Conservation (phyloP, 768 basidiomycete genomes). For the Tylopilus sp. region DNA sequence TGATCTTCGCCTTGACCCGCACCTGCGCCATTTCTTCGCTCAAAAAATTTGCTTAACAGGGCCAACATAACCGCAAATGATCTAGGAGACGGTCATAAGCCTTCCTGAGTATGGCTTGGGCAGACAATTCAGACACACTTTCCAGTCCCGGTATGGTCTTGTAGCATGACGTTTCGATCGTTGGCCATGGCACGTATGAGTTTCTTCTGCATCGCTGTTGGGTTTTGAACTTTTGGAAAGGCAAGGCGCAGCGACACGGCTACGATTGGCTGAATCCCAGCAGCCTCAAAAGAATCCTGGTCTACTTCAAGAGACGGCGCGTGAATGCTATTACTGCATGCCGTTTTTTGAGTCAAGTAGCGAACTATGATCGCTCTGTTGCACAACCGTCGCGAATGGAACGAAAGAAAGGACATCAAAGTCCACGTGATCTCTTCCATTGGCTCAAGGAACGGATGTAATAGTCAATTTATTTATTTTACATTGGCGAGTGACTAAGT, state of each 20-base stretch:
- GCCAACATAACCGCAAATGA: slow-evolving; percentile 71
- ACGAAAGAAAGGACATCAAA: slow-evolving; percentile 25
- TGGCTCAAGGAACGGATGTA: not conserved
- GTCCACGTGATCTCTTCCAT: slow-evolving; percentile 17
- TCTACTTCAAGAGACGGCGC: not conserved
- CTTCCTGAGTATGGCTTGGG: not conserved
- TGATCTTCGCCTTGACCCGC: slow-evolving; percentile 16
- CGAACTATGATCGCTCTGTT: slow-evolving; percentile 21
- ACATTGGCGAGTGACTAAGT: slow-evolving; percentile 12
- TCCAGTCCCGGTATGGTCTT: slow-evolving; percentile 73
- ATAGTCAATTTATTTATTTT: not conserved
- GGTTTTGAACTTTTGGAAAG: slow-evolving; percentile 57
- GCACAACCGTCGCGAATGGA: slow-evolving; percentile 18
- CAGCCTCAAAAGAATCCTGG: slow-evolving; percentile 40
- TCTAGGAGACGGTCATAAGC: slow-evolving; percentile 34
- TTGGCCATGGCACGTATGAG: slow-evolving; percentile 60
- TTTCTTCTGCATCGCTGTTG: slow-evolving; percentile 56
- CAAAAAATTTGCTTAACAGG: slow-evolving; percentile 54
- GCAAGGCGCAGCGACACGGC: slow-evolving; percentile 49
- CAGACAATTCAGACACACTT: slow-evolving; percentile 48
- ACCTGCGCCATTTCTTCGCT: slow-evolving; percentile 17
- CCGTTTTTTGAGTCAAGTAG: slow-evolving; percentile 26
- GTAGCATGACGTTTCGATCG: slow-evolving; percentile 60
- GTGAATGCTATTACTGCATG: not conserved
- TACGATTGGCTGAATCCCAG: slow-evolving; percentile 51